These are phyloP conservation scores for barrel medic (Medicago truncatula) DNA, from an alignment of 306 rosid genomes.

Conservation along the genomic window MtrunA17r5.0-ANR NC_053049.1:47925501-47926000, in stretches of 20 bases:
- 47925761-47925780: constrained; percentile 24
- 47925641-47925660: constrained; percentile 4
- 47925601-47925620: constrained; percentile 11
- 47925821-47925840: constrained; percentile 36
- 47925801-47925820: not conserved
- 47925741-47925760: constrained; percentile 21
- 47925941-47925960: constrained; percentile 98
- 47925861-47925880: constrained; percentile 25
- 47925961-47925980: constrained; percentile 59
- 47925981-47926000: constrained; percentile 58
- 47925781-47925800: constrained; percentile 14
- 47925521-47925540: not conserved
- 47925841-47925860: constrained; percentile 15
- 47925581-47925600: constrained; percentile 9
- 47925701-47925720: not conserved
- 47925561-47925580: constrained; percentile 4
- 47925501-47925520: not conserved
- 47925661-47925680: constrained; percentile 7
- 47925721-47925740: constrained; percentile 25
- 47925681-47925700: not conserved
- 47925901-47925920: constrained; percentile 43
- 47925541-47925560: not conserved
- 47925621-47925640: not conserved
- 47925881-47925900: constrained; percentile 34
- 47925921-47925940: constrained; percentile 92